Evolutionary conservation across 768 basidiomycete species (phyloP).

Genomic region (Tylopilus sp.): DNA sequence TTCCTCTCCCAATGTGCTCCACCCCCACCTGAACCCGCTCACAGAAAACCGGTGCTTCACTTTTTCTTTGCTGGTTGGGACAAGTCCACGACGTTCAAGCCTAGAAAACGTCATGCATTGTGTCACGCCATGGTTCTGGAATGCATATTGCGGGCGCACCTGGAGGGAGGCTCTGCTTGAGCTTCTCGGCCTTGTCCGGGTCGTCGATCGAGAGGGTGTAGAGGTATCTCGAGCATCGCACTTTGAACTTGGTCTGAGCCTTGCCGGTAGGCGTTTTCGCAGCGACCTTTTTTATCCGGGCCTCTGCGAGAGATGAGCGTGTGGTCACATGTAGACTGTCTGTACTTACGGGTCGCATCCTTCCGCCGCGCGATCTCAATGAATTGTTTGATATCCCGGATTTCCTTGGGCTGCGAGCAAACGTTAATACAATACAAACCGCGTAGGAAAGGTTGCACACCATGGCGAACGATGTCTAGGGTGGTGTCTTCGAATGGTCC

Average conservation of each 20-base stretch:
- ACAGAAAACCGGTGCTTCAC: constrained; percentile 35
- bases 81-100: constrained; percentile 70
- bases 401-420: constrained; percentile 84
- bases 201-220: constrained; percentile 98
- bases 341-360: constrained; percentile 87
- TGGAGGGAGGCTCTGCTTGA: constrained; percentile 91
- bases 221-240: constrained; percentile 92
- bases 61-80: constrained; percentile 64
- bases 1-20: constrained; percentile 2
- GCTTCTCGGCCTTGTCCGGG: constrained; percentile 97
- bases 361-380: constrained; percentile 95
- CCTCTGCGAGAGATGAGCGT: constrained; percentile 51
- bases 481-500: constrained; percentile 1
- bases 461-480: constrained; percentile 23
- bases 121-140: not conserved
- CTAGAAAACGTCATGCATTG: constrained; percentile 37
- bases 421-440: not conserved
- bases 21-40: not conserved
- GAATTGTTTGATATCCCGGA: constrained; percentile 98
- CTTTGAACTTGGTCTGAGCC: constrained; percentile 95
- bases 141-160: constrained; percentile 51
- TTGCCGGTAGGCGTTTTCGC: constrained; percentile 66
- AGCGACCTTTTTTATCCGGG: constrained; percentile 94
- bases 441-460: constrained; percentile 13
- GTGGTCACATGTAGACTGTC: no score